Evolutionary conservation across 2,329 filamentous ascomycete genomes (phyloP).

Genomic region (Bipolaris sorokiniana): DNA sequence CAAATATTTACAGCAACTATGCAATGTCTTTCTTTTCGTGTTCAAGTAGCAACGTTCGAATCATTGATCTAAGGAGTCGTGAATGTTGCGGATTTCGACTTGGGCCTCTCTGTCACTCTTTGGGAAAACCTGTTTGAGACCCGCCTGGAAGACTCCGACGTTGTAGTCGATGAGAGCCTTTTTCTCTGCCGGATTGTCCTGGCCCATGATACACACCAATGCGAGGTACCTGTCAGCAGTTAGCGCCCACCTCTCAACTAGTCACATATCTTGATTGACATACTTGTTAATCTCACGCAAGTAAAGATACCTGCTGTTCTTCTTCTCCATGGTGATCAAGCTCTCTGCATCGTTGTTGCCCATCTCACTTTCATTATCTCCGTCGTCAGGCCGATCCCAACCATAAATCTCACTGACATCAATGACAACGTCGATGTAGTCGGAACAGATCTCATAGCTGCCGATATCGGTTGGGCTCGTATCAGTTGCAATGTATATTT

Average conservation of each 20-base stretch:
- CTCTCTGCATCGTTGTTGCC: conserved; percentile 65
- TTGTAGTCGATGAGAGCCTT: conserved; percentile 88
- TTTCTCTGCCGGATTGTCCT: conserved; percentile 79
- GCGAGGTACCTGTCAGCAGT: conserved; percentile 68
- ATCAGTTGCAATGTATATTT: conserved; percentile 98
- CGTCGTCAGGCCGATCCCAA: conserved; percentile 60
- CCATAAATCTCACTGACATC: conserved; percentile 97
- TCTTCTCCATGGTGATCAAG: conserved; percentile 66
- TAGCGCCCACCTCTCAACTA: conserved; percentile 1
- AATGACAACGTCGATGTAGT: conserved; percentile 98
- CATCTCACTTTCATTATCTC: conserved; percentile 48
- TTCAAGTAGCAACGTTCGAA: background rate
- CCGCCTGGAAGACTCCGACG: conserved; percentile 79
- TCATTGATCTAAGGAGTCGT: conserved; percentile 19
- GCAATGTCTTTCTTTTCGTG: background rate
- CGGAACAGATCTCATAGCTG: conserved; percentile 96
- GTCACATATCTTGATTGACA: conserved; percentile 28
- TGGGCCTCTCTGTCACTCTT: conserved; percentile 47
- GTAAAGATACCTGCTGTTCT: conserved; percentile 65
- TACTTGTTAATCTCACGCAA: conserved; percentile 71
- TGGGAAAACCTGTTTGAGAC: conserved; percentile 77
- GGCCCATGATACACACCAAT: conserved; percentile 84
- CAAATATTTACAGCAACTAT: conserved; percentile 1
- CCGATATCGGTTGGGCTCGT: conserved; percentile 91
- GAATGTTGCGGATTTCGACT: conserved; percentile 31